A percentile compares a stretch with the other conserved stretches of the same genome.
These are phyloP conservation scores for Hypoxylon sp. DNA, from an alignment of 2,329 filamentous ascomycete species.

Conservation along the genomic window DNA sequence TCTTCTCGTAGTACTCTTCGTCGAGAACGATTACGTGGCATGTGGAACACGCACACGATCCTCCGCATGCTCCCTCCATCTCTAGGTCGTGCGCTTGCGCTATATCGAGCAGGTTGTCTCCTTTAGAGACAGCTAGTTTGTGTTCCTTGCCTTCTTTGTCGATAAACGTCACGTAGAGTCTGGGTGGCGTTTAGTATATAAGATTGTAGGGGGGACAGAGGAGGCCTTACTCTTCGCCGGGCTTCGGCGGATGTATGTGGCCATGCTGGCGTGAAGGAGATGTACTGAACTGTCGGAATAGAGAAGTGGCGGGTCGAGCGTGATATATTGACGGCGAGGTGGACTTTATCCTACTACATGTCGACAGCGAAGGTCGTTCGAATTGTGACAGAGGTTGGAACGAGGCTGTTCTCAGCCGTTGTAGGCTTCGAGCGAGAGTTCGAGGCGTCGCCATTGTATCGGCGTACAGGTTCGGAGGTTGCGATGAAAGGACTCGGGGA, in stretches of 20 bases:
- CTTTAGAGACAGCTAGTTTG: conserved; percentile 84
- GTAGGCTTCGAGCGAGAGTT: conserved; percentile 35
- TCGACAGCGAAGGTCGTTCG: conserved; percentile 19
- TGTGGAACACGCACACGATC: conserved; percentile 92
- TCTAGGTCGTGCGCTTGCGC: conserved; percentile 95
- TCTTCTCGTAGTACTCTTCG: conserved; percentile 81
- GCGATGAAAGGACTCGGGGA: conserved; percentile 21
- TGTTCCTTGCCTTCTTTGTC: conserved; percentile 87
- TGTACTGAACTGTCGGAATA: conserved; percentile 74
- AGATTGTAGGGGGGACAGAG: conserved; percentile 13
- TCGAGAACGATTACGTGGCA: conserved; percentile 90
- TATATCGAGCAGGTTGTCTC: conserved; percentile 95
- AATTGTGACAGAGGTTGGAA: conserved; percentile 24
- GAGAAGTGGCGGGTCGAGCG: conserved; percentile 18
- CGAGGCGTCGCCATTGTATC: conserved; percentile 43
- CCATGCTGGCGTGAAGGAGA: conserved; percentile 76
- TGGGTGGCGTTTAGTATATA: conserved; percentile 56
- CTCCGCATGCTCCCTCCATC: conserved; percentile 98
- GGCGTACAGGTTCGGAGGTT: conserved; percentile 7
- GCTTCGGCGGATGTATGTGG: conserved; percentile 85
- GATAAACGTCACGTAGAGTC: conserved; percentile 90
- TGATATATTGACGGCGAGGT: conserved; percentile 36
- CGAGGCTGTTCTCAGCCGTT: conserved; percentile 29
- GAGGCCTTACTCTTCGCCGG: conserved; percentile 85
- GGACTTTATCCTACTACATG: conserved; percentile 42